Conservation (phyloP, 495 filamentous ascomycete genomes). For the Hypoxylon cercidicola region DNA sequence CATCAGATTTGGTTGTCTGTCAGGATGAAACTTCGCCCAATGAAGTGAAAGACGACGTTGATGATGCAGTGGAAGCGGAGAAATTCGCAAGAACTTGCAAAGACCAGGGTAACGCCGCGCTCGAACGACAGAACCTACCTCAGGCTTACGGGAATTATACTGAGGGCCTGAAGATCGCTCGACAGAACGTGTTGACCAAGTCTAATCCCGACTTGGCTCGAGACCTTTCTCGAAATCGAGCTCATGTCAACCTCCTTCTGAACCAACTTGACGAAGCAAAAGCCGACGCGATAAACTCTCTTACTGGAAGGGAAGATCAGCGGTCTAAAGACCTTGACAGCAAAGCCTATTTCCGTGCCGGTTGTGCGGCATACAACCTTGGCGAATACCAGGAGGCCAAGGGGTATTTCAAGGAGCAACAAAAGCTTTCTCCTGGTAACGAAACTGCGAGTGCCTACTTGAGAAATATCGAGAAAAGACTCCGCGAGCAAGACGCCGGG, state of each 20-base stretch:
- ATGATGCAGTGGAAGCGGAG: constrained; percentile 9
- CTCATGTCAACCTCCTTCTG: constrained; percentile 43
- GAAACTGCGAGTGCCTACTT: constrained; percentile 36
- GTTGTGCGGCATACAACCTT: constrained; percentile 55
- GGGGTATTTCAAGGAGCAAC: constrained; percentile 40
- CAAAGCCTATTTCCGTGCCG: constrained; percentile 57
- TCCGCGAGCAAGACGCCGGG: constrained; percentile 48
- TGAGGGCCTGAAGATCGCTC: constrained; percentile 41
- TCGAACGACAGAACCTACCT: constrained; percentile 42
- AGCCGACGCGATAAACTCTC: constrained; percentile 46
- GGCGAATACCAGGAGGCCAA: constrained; percentile 45
- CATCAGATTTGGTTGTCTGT: constrained; percentile 52
- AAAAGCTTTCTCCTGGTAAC: constrained; percentile 44
- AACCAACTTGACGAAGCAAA: constrained; percentile 48
- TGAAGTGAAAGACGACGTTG: neutral
- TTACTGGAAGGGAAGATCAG: constrained; percentile 40
- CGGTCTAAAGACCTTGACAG: constrained; percentile 44
- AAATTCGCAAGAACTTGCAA: constrained; percentile 46
- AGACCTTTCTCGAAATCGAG: constrained; percentile 34
- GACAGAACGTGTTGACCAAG: constrained; percentile 17
- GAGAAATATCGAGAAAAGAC: constrained; percentile 35
- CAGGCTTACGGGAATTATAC: constrained; percentile 47
- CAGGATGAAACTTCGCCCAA: constrained; percentile 1
- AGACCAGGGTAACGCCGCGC: constrained; percentile 49
- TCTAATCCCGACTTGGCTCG: constrained; percentile 20